Conservation (phyloP, 768 basidiomycete species). For the Pisolithus sp. region DNA sequence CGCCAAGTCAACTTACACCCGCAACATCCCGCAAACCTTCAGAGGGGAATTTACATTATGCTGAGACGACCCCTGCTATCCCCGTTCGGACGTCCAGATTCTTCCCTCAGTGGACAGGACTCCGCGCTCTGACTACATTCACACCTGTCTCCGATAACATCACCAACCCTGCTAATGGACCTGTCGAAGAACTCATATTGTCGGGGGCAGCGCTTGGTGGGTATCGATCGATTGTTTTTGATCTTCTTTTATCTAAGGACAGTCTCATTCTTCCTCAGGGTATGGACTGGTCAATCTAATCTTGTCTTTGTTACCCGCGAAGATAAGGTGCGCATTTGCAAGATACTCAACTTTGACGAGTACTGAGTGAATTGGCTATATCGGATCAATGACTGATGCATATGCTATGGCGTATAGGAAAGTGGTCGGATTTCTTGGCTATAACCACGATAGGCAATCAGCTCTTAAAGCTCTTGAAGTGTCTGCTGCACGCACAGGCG, state of each 20-base stretch:
- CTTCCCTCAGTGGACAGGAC: constrained; percentile 33
- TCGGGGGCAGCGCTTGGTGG: constrained; percentile 74
- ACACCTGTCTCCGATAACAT: constrained; percentile 12
- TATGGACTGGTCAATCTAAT: constrained; percentile 76
- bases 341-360: no score
- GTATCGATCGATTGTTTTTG: constrained; percentile 9
- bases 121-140: constrained; percentile 9
- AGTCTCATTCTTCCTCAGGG: constrained; percentile 20
- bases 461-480: constrained; percentile 66
- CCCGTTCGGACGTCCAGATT: constrained; percentile 23
- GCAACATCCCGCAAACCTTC: constrained; percentile 33
- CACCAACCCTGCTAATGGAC: constrained; percentile 36
- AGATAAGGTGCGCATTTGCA: constrained; percentile 46
- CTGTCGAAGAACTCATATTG: constrained; percentile 65
- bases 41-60: constrained; percentile 1
- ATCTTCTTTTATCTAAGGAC: neutral
- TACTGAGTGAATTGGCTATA: neutral
- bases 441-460: constrained; percentile 61
- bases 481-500: constrained; percentile 58
- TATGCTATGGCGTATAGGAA: constrained; percentile 33
- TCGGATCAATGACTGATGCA: neutral
- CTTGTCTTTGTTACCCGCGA: constrained; percentile 68
- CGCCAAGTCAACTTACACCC: constrained; percentile 31
- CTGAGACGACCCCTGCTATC: constrained; percentile 9
- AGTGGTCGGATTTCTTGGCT: constrained; percentile 75